Percentiles rank a stretch among this genome's conserved stretches.
phyloP scores from a whole-genome alignment of 345 rosid genomes.

The Chamaenerion angustifolium region DNA sequence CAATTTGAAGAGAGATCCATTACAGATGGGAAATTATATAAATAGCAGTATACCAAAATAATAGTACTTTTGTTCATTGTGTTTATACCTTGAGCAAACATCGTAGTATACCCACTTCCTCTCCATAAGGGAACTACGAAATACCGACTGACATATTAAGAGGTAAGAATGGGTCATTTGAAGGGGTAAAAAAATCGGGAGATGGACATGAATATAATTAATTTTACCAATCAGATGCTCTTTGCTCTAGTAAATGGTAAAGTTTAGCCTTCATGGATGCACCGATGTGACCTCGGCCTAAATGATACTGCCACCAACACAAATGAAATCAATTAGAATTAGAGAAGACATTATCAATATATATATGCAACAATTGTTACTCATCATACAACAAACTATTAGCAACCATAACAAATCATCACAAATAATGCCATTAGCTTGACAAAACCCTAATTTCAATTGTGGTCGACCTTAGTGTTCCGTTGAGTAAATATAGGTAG shows the following conservation, averaged over 20 bases:
- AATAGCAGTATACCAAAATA: too few relatives aligned
- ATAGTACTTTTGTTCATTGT: background rate
- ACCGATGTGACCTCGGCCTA: conserved; percentile 87
- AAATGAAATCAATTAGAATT: conserved; percentile 5
- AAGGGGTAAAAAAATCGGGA: background rate
- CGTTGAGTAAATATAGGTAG: too few relatives aligned
- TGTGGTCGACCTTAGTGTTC: too few relatives aligned
- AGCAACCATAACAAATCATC: too few relatives aligned
- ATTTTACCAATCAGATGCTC: conserved; percentile 70
- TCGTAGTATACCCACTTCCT: conserved; percentile 80
- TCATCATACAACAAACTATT: too few relatives aligned
- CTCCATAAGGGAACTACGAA: conserved; percentile 86
- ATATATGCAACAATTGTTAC: too few relatives aligned
- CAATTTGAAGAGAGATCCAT: background rate
- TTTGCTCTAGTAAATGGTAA: conserved; percentile 57
- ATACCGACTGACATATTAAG: conserved; percentile 41
- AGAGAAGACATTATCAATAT: background rate
- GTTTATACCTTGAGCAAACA: conserved; percentile 69
- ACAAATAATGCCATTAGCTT: too few relatives aligned
- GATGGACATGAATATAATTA: conserved; percentile 4
- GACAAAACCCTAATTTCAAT: too few relatives aligned
- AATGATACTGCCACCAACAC: conserved; percentile 43
- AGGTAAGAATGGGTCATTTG: background rate
- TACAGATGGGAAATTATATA: background rate
- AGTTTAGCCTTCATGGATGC: conserved; percentile 58